Percentiles rank a stretch among this genome's conserved stretches.
Conservation (phyloP, 306 rosid species). For the Mimosa pudica region DNA sequence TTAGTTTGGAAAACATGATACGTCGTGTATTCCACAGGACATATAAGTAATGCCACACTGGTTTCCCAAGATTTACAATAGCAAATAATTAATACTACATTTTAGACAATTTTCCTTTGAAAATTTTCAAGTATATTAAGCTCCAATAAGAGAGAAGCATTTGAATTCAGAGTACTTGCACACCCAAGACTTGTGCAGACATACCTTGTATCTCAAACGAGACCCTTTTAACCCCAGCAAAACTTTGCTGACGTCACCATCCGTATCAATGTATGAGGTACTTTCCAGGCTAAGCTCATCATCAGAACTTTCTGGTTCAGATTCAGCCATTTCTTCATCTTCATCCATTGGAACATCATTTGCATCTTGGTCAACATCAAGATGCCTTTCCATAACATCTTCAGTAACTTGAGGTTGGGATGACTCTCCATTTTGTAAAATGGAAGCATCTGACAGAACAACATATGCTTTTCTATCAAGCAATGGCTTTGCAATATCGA, state of each 20-base stretch:
- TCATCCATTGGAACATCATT: conserved; percentile 59
- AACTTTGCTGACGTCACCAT: conserved; percentile 51
- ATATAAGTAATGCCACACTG: background rate
- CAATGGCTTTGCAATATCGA: conserved; percentile 69
- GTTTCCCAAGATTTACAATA: background rate
- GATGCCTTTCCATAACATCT: conserved; percentile 46
- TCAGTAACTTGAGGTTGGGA: conserved; percentile 44
- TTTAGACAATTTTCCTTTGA: conserved; percentile 5
- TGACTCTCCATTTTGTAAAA: conserved; percentile 57
- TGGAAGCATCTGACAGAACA: conserved; percentile 71
- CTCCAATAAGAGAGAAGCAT: background rate
- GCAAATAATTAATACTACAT: conserved; percentile 5
- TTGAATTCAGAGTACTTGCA: conserved; percentile 8
- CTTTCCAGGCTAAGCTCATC: conserved; percentile 54
- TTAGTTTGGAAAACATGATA: conserved; percentile 1
- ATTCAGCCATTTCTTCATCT: conserved; percentile 56
- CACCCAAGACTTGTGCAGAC: conserved; percentile 24
- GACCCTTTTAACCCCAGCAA: conserved; percentile 60
- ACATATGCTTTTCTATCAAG: conserved; percentile 75
- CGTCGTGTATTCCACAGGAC: background rate
- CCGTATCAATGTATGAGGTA: conserved; percentile 42
- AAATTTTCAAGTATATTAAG: background rate
- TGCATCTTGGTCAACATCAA: conserved; percentile 49
- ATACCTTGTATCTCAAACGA: conserved; percentile 73
- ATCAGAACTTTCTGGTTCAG: conserved; percentile 58